phyloP scores from a whole-genome alignment of 208 protist species.

The Crithidia brevicula region DNA sequence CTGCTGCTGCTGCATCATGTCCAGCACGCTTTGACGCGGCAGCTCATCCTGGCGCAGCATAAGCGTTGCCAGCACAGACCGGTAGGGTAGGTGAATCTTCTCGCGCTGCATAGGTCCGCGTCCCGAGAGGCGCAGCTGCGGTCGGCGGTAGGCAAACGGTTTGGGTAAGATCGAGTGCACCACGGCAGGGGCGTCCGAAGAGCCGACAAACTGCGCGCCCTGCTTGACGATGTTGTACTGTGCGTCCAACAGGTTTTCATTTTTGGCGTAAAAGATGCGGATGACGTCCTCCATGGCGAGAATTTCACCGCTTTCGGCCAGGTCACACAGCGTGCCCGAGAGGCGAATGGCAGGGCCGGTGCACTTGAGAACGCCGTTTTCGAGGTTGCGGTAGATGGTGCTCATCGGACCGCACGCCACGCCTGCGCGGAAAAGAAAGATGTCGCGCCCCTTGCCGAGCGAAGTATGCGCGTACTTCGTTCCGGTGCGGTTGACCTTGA shows the following conservation, averaged over 20 bases:
- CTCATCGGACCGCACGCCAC: slow-evolving; percentile 65
- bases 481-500: slow-evolving; percentile 67
- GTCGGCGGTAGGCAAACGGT: slow-evolving; percentile 75
- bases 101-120: slow-evolving; percentile 8
- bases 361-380: slow-evolving; percentile 69
- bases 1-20: slow-evolving; percentile 67
- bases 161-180: slow-evolving; percentile 81
- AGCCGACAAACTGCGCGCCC: slow-evolving; percentile 50
- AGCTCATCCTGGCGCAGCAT: slow-evolving; percentile 39
- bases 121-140: slow-evolving; percentile 28
- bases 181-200: slow-evolving; percentile 49
- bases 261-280: slow-evolving; percentile 65
- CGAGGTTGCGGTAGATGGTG: slow-evolving; percentile 61
- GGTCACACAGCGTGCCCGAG: slow-evolving; percentile 75
- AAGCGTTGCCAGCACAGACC: slow-evolving; percentile 51
- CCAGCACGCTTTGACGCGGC: slow-evolving; percentile 53
- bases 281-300: slow-evolving; percentile 78
- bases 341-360: slow-evolving; percentile 66
- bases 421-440: slow-evolving; percentile 74
- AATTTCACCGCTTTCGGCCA: slow-evolving; percentile 74
- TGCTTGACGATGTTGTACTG: slow-evolving; percentile 86
- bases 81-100: slow-evolving; percentile 24
- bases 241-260: slow-evolving; percentile 67
- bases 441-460: slow-evolving; percentile 37
- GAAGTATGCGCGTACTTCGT: slow-evolving; percentile 58